Base-by-base conservation (phyloP, 192 early-diverging fungal genomes). In the Bifiguratus adelaidae region DNA sequence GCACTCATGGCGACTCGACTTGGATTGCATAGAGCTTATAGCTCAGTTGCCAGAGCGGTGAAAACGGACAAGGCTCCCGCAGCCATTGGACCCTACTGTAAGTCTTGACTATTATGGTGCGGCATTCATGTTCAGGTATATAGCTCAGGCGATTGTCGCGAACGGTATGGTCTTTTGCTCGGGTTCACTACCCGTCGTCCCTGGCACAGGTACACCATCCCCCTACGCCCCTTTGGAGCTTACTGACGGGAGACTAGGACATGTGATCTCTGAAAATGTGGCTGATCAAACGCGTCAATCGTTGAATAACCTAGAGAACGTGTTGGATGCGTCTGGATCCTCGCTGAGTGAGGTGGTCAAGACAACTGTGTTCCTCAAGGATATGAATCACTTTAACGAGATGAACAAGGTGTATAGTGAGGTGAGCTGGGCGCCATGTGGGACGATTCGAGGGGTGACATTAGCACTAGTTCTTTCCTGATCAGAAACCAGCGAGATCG, bases 281-380 rank as follows among this genome's bases (percentile, higher is more conserved):
- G 30, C 44, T 45, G 48, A 55, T 35, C 61, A 61, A 42, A 61
- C 57, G 29, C 48, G 64, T 19, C 86, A 85, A 69, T 74, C 70
- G 16, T 57, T 98, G 53, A 79, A 65, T 60, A 98, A 98, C 70
- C 67, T 95, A 44, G 56, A 72, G 50, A 85, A 82, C 1, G 87
- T 98, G 40, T 73, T 98, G 24, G 74, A 84, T 58, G 88, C 80
- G 8, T 73, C 86, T 27, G 76, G 85, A 45, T 81, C 88, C 47
- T 74, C 73, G 29, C 74, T 95, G 24, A 73, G 86, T 32, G 78
- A 86, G 48, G 86, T 95, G 12, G 82, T 95, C 62, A 98, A 98
- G 77, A 93, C 92, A 19, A 95, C 92, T 15, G 92, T 95, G 37
- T 98, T 95, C 63, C 55, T 98, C 28, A 86, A 90, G 66, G 77